Conservation (phyloP, 2,329 filamentous ascomycete species). For the Microdochium paspali region DNA sequence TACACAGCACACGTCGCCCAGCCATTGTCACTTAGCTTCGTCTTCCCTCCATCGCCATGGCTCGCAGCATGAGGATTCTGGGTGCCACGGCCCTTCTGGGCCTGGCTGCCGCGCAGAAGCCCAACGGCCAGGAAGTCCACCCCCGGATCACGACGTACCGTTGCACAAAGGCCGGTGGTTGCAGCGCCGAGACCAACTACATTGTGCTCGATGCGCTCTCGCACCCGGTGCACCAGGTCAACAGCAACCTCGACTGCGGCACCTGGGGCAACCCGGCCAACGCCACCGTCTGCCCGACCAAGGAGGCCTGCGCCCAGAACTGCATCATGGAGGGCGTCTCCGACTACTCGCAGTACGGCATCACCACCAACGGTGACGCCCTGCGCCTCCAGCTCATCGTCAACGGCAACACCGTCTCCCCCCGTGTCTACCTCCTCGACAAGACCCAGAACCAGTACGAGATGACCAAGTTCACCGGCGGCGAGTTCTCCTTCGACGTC, state of each 20-base stretch:
- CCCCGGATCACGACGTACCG: slow-evolving; percentile 38
- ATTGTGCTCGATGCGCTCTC: slow-evolving; percentile 37
- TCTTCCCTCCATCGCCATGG: slow-evolving; percentile 10
- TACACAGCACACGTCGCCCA: background rate
- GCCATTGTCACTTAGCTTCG: background rate
- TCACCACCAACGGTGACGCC: slow-evolving; percentile 16
- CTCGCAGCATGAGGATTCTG: slow-evolving; percentile 11
- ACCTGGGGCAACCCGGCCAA: slow-evolving; percentile 23
- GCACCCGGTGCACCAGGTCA: slow-evolving; percentile 31
- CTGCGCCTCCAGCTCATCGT: slow-evolving; percentile 29
- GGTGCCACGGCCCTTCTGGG: slow-evolving; percentile 15
- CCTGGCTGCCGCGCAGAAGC: slow-evolving; percentile 22
- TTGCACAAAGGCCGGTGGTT: slow-evolving; percentile 40
- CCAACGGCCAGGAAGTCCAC: slow-evolving; percentile 30
- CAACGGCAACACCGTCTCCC: slow-evolving; percentile 18
- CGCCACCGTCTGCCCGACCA: slow-evolving; percentile 34
- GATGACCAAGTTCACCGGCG: slow-evolving; percentile 47
- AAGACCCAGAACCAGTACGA: slow-evolving; percentile 45
- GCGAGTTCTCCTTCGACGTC: slow-evolving; percentile 56
- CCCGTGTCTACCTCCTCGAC: slow-evolving; percentile 50
- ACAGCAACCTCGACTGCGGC: slow-evolving; percentile 21
- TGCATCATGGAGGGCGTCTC: slow-evolving; percentile 41
- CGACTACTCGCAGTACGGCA: slow-evolving; percentile 29
- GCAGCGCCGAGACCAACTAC: slow-evolving; percentile 32
- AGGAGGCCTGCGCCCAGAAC: slow-evolving; percentile 38